These are phyloP conservation scores for Coniochaeta prunicola DNA, from an alignment of 2,329 filamentous ascomycete species.

Conservation along the genomic window DNA sequence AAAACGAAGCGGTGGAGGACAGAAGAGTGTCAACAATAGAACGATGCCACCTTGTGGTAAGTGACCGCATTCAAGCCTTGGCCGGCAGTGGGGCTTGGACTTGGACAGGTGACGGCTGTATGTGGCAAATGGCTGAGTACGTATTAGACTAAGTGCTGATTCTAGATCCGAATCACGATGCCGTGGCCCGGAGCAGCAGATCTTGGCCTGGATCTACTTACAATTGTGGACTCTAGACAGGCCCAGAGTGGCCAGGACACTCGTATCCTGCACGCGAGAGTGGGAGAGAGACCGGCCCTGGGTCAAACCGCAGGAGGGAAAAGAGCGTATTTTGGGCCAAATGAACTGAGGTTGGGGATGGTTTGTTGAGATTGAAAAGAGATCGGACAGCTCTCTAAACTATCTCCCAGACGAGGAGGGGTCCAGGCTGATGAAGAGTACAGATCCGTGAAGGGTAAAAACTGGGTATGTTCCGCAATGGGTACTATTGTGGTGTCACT, in stretches of 20 bases:
- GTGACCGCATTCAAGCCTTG: background rate
- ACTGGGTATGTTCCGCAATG: background rate
- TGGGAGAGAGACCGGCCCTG: background rate
- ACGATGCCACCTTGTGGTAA: background rate
- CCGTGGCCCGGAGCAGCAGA: background rate
- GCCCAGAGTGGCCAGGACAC: background rate
- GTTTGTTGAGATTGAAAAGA: background rate
- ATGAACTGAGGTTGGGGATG: background rate
- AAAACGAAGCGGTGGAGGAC: background rate
- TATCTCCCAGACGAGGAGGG: background rate
- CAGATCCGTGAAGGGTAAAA: background rate
- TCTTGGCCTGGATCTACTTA: background rate
- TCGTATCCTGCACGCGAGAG: background rate
- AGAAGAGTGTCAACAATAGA: background rate
- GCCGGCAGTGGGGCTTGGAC: background rate
- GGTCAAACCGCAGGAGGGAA: background rate
- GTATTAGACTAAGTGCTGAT: conserved; percentile 1
- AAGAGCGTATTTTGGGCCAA: background rate
- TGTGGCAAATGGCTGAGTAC: conserved; percentile 1
- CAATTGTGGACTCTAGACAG: background rate
- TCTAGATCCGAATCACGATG: background rate
- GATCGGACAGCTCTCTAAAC: background rate
- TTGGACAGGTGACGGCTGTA: background rate
- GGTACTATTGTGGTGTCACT: background rate
- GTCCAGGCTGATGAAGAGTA: background rate